phyloP scores from a whole-genome alignment of 139 green algal genomes.

The Limnomonas spitsbergensis region DNA sequence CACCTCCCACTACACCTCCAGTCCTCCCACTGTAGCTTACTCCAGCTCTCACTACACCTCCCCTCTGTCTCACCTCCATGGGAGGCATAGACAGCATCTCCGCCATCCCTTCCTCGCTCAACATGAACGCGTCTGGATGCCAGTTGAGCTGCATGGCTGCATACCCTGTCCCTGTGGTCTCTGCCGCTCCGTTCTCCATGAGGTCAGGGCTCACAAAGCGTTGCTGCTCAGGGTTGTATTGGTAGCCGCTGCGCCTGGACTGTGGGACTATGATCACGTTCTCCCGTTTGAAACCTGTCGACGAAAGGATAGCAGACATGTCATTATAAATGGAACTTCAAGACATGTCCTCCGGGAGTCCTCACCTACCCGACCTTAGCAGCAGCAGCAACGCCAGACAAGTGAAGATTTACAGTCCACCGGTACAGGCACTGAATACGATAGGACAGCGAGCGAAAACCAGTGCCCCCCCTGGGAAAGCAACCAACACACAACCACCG shows the following conservation, averaged over 20 bases:
- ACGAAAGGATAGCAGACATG: background rate
- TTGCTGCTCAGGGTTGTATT: constrained; percentile 11
- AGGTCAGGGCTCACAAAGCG: background rate
- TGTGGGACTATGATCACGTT: constrained; percentile 25
- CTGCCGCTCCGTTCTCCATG: background rate
- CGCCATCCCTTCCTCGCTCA: background rate
- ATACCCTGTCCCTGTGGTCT: background rate
- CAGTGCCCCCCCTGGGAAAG: too few species aligned
- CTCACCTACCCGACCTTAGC: background rate
- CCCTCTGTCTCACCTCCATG: background rate
- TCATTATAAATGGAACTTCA: background rate
- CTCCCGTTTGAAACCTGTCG: constrained; percentile 15
- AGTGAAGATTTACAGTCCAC: too few species aligned
- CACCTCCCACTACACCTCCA: too few species aligned
- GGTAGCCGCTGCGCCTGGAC: constrained; percentile 29
- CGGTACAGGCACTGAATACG: too few species aligned
- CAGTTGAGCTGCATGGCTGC: constrained; percentile 10
- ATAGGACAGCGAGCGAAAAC: too few species aligned
- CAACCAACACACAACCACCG: too few species aligned
- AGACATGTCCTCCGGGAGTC: background rate
- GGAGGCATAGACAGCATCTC: background rate
- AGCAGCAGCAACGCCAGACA: background rate
- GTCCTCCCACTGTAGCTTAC: too few species aligned
- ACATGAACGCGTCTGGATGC: background rate
- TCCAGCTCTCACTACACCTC: too few species aligned